Conservation (phyloP, 352 stramenopile species). For the Phytophthora vignae region DNA sequence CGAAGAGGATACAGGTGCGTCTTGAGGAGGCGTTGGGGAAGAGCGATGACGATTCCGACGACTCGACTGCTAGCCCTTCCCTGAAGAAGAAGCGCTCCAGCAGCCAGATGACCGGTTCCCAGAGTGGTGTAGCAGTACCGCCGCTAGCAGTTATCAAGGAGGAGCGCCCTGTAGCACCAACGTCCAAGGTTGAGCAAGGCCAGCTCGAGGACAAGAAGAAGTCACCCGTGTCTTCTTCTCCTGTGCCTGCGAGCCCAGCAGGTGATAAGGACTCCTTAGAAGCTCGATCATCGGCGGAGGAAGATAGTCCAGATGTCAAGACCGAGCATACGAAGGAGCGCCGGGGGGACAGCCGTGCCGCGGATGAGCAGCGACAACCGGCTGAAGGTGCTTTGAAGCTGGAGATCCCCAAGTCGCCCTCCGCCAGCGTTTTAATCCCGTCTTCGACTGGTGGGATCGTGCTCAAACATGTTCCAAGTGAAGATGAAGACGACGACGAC, state of each 20-base stretch:
- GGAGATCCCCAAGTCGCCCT: slow-evolving; percentile 42
- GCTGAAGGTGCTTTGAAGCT: slow-evolving; percentile 31
- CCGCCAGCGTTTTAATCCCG: slow-evolving; percentile 15
- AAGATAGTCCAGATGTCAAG: slow-evolving; percentile 25
- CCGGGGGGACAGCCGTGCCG: neutral
- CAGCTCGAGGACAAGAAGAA: slow-evolving; percentile 4
- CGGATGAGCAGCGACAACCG: slow-evolving; percentile 9
- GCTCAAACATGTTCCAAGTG: slow-evolving; percentile 44
- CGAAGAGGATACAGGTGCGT: slow-evolving; percentile 59
- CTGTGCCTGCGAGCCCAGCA: slow-evolving; percentile 14
- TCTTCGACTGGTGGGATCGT: slow-evolving; percentile 24
- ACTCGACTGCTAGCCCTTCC: slow-evolving; percentile 16
- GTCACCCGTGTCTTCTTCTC: slow-evolving; percentile 26
- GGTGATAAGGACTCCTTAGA: slow-evolving; percentile 32
- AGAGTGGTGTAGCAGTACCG: neutral
- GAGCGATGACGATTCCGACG: slow-evolving; percentile 60
- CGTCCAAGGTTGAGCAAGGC: slow-evolving; percentile 6
- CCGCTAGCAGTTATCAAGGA: slow-evolving; percentile 6
- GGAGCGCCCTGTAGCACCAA: neutral
- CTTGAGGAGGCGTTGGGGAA: slow-evolving; percentile 57
- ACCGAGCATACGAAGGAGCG: slow-evolving; percentile 15
- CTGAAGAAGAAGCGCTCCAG: slow-evolving; percentile 27
- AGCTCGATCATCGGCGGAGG: slow-evolving; percentile 29
- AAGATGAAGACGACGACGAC: slow-evolving; percentile 62
- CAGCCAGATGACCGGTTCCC: slow-evolving; percentile 17